A percentile compares a stretch with the other conserved stretches of the same genome.
Conservation (phyloP, 83 land plant species). For the Thuja plicata region DNA sequence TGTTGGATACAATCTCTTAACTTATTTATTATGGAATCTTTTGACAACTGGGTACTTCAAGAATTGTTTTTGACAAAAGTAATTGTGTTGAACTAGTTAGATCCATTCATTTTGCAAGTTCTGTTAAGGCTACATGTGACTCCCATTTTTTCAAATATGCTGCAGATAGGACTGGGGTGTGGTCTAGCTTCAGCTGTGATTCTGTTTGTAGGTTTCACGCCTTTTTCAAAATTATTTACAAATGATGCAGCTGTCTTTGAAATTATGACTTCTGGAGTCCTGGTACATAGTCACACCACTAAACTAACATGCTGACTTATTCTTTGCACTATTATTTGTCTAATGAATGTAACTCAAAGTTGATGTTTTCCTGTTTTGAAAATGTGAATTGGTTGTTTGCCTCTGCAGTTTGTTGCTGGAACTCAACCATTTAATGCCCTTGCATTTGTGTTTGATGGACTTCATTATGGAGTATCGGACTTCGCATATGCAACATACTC, state of each 20-base stretch:
- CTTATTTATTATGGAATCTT: not conserved
- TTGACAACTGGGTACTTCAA: not conserved
- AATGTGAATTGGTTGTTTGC: slow-evolving; percentile 12
- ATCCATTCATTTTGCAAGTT: not conserved
- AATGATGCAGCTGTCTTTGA: slow-evolving; percentile 68
- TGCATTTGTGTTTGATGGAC: slow-evolving; percentile 96
- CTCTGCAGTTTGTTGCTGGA: slow-evolving; percentile 85
- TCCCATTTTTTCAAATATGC: slow-evolving; percentile 2
- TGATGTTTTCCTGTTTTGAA: slow-evolving; percentile 6
- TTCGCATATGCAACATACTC: slow-evolving; percentile 90
- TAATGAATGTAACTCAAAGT: not conserved
- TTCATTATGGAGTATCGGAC: slow-evolving; percentile 92
- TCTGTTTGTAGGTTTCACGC: slow-evolving; percentile 58
- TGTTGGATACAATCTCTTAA: not conserved
- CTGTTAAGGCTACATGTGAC: not conserved
- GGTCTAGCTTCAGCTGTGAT: slow-evolving; percentile 63
- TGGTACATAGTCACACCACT: slow-evolving; percentile 37
- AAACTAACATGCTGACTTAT: not conserved
- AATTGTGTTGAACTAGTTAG: not conserved
- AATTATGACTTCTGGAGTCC: slow-evolving; percentile 59
- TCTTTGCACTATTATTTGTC: not conserved
- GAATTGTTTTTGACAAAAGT: not conserved
- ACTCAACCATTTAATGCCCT: slow-evolving; percentile 95
- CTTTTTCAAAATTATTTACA: slow-evolving; percentile 69
- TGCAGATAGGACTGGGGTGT: slow-evolving; percentile 68